Evolutionary conservation across 176 grass and related monocot species (phyloP), one percentile per base, ranked within the genome.

Genomic region (Cocos nucifera): DNA sequence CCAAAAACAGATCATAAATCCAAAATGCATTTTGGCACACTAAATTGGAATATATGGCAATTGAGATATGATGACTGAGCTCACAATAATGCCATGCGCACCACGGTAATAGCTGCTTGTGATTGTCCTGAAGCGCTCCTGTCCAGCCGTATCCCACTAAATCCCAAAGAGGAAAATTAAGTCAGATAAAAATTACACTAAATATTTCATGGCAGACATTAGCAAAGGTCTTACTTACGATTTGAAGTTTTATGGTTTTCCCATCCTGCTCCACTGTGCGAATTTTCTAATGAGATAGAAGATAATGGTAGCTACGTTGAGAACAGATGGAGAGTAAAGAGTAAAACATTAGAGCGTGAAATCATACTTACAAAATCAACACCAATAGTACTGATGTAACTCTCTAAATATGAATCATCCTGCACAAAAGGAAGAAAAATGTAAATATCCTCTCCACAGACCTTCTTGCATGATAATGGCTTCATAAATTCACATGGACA

Each of bases 181-280:
- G 35, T 44, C 9, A 44, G 6, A 44, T 12, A 10, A 12, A 14
- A 44, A 14, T 14, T 0, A 44, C 10, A 44, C 35, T 12, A 44
- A 44, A 44, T 14, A 44, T 44, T 44, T 14, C 35, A 14, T 14
- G 35, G 35, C 32, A 44, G 35, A 44, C 35, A 44, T 44, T 44
- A 44, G 14, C 35, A 44, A 57, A 61, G 2, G 0, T 12, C 4
- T 63, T 52, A 75, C 82, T 81, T 76, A 89, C 86, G 27, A 89
- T 85, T 75, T 89, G 86, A 49, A 89, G 82, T 54, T 89, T 89
- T 75, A 89, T 89, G 4, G 86, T 89, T 75, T 89, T 89, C 67
- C 71, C 86, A 82, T 89, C 86, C 78, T 85, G 86, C 67, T 89
- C 82, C 15, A 89, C 75, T 0, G 86, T 89, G 16, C 82, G 86